Base-by-base conservation (phyloP, 345 rosid genomes). In the Anacardium occidentale region DNA sequence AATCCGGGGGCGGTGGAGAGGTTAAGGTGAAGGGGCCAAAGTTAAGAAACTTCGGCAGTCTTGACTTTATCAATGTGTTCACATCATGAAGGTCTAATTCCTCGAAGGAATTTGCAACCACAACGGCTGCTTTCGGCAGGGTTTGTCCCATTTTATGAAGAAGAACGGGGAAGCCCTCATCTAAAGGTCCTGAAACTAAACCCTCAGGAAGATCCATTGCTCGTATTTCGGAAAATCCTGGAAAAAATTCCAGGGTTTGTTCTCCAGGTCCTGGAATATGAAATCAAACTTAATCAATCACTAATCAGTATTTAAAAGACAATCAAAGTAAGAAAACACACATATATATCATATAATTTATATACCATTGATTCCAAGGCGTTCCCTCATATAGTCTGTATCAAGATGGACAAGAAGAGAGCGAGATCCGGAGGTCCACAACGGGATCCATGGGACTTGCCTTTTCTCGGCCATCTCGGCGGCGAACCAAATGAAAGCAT, bases 401-500 rank as follows among this genome's bases (percentile, higher is more conserved):
- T 83, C 75, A 3, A 77, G 21, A 45, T 89, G 93, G 24, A 81
- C 6, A 24, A 82, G 52, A 32, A 89, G 56, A 0, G 88, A 45
- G 5, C 82, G 83, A 9, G 89, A 84, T 1, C 89, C 81, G 1
- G 88, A 72, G 5, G 85, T 80, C 86, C 89, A 47, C 0, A 47
- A 47, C 4, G 51, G 4, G 13, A 47, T 72, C 93, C 93, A 86
- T 0, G 89, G 86, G 40, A 82, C 80, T 8, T 69, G 47, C 70
- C 82, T 29, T 10, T 82, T 82, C 37, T 59, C 74, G 0, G 91
- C 91, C 57, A 85, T 58, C 9, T 85, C 88, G 11, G 73, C 83
- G 1, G 70, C 86, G 18, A 84, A 89, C 85, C 89, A 81, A 29
- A 60, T 74, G 37, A 89, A 89, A 2, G 85, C 91, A 50, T 89